phyloP scores from a whole-genome alignment of 1,139 yeast species.

The Arxiozyma slooffiae region DNA sequence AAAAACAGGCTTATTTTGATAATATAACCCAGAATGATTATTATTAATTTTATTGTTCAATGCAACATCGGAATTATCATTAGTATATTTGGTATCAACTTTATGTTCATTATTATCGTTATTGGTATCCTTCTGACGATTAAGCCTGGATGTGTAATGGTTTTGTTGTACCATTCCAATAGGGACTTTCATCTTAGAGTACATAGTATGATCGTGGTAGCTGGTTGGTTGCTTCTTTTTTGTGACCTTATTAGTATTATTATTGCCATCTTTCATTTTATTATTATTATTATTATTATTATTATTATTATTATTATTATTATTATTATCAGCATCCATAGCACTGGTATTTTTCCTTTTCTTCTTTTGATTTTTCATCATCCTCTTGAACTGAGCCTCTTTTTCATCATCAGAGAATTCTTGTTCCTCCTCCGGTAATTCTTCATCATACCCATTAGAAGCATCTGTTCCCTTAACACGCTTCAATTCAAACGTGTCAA shows the following conservation, averaged over 20 bases:
- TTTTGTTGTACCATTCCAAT: slow-evolving; percentile 9
- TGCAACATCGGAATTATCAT: neutral
- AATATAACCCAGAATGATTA: neutral
- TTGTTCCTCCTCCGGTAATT: slow-evolving; percentile 82
- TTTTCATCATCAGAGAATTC: slow-evolving; percentile 91
- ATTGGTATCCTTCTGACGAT: slow-evolving; percentile 9
- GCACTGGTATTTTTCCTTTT: slow-evolving; percentile 31
- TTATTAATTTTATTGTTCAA: neutral
- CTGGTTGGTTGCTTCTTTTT: slow-evolving; percentile 5
- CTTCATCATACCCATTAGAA: slow-evolving; percentile 90
- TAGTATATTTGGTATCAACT: slow-evolving; percentile 2
- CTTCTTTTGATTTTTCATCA: slow-evolving; percentile 49
- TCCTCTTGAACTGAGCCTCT: slow-evolving; percentile 40
- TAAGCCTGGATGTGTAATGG: slow-evolving; percentile 20
- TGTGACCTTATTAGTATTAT: slow-evolving; percentile 6
- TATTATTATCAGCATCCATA: too few relatives aligned
- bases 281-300: slow-evolving; percentile 34
- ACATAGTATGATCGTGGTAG: neutral
- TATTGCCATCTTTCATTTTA: neutral
- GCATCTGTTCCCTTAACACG: slow-evolving; percentile 84
- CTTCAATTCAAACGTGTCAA: slow-evolving; percentile 64
- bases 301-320: too few relatives aligned
- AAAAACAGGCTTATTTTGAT: neutral
- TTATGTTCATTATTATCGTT: slow-evolving; percentile 6
- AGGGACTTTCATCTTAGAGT: slow-evolving; percentile 12